These are phyloP conservation scores for Ceratocystiopsis brevicomis DNA, from an alignment of 2,329 filamentous ascomycete genomes.

Conservation along the genomic window DNA sequence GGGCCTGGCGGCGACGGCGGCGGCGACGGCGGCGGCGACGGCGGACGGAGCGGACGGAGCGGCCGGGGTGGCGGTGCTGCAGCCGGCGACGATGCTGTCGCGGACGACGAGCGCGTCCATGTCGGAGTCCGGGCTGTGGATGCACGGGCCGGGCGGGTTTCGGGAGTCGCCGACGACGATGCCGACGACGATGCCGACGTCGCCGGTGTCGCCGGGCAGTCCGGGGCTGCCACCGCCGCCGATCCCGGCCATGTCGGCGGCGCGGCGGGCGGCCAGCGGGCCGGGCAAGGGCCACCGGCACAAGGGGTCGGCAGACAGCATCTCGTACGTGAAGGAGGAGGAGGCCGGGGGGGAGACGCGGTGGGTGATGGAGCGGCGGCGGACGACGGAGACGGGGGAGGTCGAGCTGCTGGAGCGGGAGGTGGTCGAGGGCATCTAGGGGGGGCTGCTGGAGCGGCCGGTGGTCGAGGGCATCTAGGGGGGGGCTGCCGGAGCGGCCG, in stretches of 20 bases:
- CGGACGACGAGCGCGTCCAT: conserved; percentile 7
- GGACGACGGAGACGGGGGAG: conserved; percentile 46
- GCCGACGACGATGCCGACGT: not conserved
- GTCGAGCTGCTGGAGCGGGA: conserved; percentile 46
- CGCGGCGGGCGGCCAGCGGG: conserved; percentile 8
- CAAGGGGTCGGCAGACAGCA: conserved; percentile 43
- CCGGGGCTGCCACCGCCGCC: not conserved
- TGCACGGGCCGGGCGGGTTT: conserved; percentile 7
- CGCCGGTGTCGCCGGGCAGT: not conserved
- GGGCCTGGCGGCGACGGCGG: conserved; percentile 1
- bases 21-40: not conserved
- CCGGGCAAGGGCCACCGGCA: conserved; percentile 32
- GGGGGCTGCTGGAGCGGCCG: conserved; percentile 42
- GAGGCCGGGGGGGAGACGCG: conserved; percentile 36
- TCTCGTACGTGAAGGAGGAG: conserved; percentile 49
- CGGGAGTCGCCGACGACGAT: too few species aligned
- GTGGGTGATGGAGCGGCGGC: conserved; percentile 51
- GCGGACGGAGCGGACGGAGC: not conserved
- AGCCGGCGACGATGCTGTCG: too few species aligned
- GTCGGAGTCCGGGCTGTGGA: conserved; percentile 12
- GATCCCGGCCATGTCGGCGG: conserved; percentile 7
- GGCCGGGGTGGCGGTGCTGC: not conserved
- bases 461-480: conserved; percentile 35
- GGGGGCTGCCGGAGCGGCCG: conserved; percentile 43
- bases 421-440: conserved; percentile 35